These are phyloP conservation scores for Serendipita sp. DNA, from an alignment of 1,284 basidiomycete species.

Conservation along the genomic window DNA sequence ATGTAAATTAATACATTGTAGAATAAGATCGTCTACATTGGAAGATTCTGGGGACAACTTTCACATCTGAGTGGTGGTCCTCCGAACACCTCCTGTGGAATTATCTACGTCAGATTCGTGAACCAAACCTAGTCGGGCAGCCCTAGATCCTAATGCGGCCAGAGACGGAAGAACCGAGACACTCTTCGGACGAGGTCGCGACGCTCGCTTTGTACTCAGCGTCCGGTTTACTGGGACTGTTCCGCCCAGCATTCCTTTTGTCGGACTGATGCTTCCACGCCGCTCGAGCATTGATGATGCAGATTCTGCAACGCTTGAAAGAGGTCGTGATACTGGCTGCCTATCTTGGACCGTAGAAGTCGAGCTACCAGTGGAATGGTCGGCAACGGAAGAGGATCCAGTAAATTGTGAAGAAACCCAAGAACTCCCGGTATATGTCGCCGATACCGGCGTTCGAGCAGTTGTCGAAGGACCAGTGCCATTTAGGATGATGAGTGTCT, in stretches of 20 bases:
- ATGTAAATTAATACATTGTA: too few species aligned
- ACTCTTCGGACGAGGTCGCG: neutral
- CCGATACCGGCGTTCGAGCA: neutral
- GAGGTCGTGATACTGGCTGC: neutral
- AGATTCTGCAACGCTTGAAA: neutral
- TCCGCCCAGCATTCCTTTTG: slow-evolving; percentile 1
- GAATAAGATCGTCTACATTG: too few species aligned
- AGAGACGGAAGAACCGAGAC: neutral
- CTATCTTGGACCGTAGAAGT: neutral
- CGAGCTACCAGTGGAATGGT: slow-evolving; percentile 1
- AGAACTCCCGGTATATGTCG: neutral
- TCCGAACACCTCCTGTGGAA: too few species aligned
- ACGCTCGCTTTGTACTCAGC: neutral
- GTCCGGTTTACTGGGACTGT: slow-evolving; percentile 3
- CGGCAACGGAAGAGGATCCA: neutral
- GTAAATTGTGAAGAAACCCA: neutral
- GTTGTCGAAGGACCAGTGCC: neutral
- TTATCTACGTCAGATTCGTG: too few species aligned
- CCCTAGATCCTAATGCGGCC: too few species aligned
- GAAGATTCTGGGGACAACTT: too few species aligned
- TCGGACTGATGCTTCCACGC: neutral
- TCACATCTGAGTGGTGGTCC: too few species aligned
- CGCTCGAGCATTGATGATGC: neutral
- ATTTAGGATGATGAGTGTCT: neutral
- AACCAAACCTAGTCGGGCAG: too few species aligned